Evolutionary conservation across 192 early-diverging fungal genomes (phyloP).

Genomic region (Coemansia sp.): DNA sequence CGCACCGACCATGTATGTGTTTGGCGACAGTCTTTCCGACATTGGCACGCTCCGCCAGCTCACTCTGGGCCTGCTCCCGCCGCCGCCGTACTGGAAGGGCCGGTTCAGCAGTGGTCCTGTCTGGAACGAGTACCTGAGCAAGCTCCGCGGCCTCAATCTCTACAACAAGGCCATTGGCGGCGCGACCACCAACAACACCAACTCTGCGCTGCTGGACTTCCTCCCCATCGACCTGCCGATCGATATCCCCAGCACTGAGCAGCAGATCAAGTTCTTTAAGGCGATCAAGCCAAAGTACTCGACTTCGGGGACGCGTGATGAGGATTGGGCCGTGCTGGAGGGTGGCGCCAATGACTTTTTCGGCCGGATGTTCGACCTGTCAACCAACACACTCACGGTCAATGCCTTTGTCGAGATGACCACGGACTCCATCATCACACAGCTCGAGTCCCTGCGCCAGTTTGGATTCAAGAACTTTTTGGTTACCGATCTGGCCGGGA

Average conservation of each 20-base stretch:
- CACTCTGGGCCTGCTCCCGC: constrained; percentile 18
- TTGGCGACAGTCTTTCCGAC: constrained; percentile 29
- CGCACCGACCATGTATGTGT: constrained; percentile 20
- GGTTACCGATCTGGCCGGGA: constrained; percentile 24
- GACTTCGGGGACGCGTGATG: constrained; percentile 1
- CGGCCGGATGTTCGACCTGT: constrained; percentile 17
- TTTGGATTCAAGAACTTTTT: constrained; percentile 40
- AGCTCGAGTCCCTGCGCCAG: constrained; percentile 26
- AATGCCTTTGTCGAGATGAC: constrained; percentile 19
- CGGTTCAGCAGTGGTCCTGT: constrained; percentile 20
- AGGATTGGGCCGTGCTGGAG: constrained; percentile 25
- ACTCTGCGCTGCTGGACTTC: constrained; percentile 6
- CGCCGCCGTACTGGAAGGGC: constrained; percentile 29
- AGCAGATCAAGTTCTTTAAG: constrained; percentile 33
- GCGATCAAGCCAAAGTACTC: constrained; percentile 10
- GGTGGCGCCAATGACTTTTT: constrained; percentile 34
- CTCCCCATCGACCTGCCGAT: constrained; percentile 5
- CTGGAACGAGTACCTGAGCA: constrained; percentile 35
- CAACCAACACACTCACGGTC: constrained; percentile 6
- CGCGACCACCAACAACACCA: constrained; percentile 14
- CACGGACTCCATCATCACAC: constrained; percentile 11
- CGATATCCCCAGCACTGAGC: constrained; percentile 27
- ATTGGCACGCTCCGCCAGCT: constrained; percentile 19
- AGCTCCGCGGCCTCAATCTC: constrained; percentile 16
- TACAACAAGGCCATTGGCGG: constrained; percentile 27